Evolutionary conservation across 2,329 filamentous ascomycete genomes (phyloP), one percentile per base, ranked within the genome.

Genomic region (Nakataea oryzae): DNA sequence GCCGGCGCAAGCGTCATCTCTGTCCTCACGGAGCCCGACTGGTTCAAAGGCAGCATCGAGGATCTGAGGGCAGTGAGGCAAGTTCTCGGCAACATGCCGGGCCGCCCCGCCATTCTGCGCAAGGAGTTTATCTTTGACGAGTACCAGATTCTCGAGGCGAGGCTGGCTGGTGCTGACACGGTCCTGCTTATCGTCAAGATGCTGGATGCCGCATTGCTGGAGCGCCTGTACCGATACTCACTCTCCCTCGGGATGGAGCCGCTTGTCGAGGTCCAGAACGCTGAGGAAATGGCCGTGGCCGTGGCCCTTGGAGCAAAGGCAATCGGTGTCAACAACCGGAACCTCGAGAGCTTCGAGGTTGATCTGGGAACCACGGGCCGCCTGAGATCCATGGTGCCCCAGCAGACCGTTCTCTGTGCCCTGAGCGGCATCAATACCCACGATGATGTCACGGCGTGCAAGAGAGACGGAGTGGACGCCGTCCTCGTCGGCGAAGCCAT

Each of bases 81-180:
- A 74, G 92, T 90, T 59, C 78, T 99, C n/a, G 86, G 92, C 68
- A 88, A 89, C 14, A 92, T 99, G 87, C 88, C 91, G 1, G 96
- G 97, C 72, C 84, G 95, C 61, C 96, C 95, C 3, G 96, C 93
- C 2, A 84, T 99, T 14, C 78, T 99, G 32, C 87, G 96, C 28
- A 99, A 99, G 72, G 95, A 99, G 69, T 99, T 99, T 70, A 86
- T 99, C 54, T 99, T 97, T 70, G 93, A 97, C 57, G 92, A 97
- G 73, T 99, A 99, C 72, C 95, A 99, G 74, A 97, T 99, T 61
- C 81, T 99, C 8, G 95, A 99, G 75, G 95, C 93, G 30, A 84
- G 96, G 58, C 78, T 99, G 62, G 92, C 93, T 14, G 95, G 95
- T 29, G 76, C 74, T 2, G 75, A 99, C 74, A 97, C 93, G 0